Base-by-base conservation (phyloP, 345 rosid genomes). In the Rhodomyrtus tomentosa region DNA sequence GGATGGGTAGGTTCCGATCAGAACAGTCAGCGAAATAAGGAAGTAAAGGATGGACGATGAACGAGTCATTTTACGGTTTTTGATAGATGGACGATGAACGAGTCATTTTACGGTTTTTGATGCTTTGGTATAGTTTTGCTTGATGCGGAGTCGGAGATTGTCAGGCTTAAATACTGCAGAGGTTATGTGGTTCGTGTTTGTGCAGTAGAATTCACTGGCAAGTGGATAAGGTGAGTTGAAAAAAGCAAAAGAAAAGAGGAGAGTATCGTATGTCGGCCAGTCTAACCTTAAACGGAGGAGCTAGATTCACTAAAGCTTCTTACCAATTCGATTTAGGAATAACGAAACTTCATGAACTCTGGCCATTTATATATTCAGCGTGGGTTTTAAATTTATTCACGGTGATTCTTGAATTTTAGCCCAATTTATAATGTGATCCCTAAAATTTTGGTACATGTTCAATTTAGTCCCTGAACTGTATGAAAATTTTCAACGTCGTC, bases 181-280 rank as follows among this genome's bases (percentile, higher is more conserved):
- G 3, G 12, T 32, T 62, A 59, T 3, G 73, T 59, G 74, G 1
- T 62, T 32, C 6, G 74, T 2, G 42, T 16, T 32, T 62, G 42
- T 1, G 74, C 5, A 3, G 74, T 62, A 10, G 11, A 16, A 32
- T 62, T 62, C 42, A 32, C 74, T 16, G 7, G 74, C 10, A 62
- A 16, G 74, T 1, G 74, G 0, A 16, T 0, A 7, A 15, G 42
- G 22, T 1, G 74, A 29, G 11, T 21, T 4, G 10, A 1, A 0
- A 29, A 15, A 29, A 29, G 7, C 18, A 29, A 32, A 29, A 14
- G 40, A 16, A 7, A 22, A 62, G 40, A 62, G 74, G 10, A 32
- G 16, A 62, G 22, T 15, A 29, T 21, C 1, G 32, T 20, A 32
- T 7, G 24, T 15, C 12, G 24, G 9, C 42, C 36, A 62, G 42